Base-by-base conservation (phyloP, 352 stramenopile genomes). In the Pythium coloratum region DNA sequence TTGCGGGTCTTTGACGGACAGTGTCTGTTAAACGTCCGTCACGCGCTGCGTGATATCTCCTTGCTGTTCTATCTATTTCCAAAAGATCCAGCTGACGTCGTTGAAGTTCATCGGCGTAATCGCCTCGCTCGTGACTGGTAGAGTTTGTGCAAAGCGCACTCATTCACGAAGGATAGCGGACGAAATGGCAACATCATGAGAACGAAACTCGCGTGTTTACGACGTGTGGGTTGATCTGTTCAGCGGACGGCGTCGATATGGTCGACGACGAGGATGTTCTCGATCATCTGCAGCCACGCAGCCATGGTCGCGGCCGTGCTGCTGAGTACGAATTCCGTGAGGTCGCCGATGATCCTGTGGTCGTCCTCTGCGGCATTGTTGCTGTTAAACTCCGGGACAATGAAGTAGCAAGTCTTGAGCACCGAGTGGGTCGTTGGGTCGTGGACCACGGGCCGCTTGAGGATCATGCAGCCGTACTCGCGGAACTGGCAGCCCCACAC, bases 381-480 rank as follows among this genome's bases (percentile, higher is more conserved):
- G 55, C 34, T 58, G 12, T 16, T 68, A 32, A 86, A 62, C 63
- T 77, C 69, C 5, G 80, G 80, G 0, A 72, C 82, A 46, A 84
- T 79, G 44, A 88, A 74, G 59, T 77, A 82, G 47, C 73, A 80
- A 40, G 76, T 77, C 60, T 84, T 77, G 40, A 88, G n/a, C 16
- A 84, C 59, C 36, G 78, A 59, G 53, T 55, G 59, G 20, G 38
- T 28, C 58, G 57, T 46, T 26, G 56, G 53, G 13, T 67, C 67
- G 49, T 76, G 73, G 10, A 73, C 61, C 0, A 18, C 69, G 5
- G 68, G 68, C 1, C 59, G 64, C 50, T 78, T 73, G 53, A 88
- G 78, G 14, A 86, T 67, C 18, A 86, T 76, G 47, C 80, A 82
- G 14, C 79, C 81, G 57, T 78, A 76, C 55, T 90, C 81, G 16